Conservation (phyloP, 805 yeast genomes). For the Candida glaebosa region DNA sequence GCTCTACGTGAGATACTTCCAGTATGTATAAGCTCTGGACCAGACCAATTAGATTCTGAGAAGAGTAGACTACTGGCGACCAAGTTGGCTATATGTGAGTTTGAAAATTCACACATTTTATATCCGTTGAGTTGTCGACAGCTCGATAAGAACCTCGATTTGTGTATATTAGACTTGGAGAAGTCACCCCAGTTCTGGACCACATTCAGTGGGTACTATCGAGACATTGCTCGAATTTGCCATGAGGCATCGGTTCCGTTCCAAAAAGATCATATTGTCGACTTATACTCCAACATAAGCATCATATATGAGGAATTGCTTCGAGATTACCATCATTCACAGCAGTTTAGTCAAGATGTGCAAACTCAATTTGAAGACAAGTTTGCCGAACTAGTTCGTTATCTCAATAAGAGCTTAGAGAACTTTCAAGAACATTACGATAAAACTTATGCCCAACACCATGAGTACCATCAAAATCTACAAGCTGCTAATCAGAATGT, state of each 20-base stretch:
- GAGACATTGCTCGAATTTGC: conserved; percentile 52
- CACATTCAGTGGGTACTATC: conserved; percentile 62
- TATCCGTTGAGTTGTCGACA: conserved; percentile 27
- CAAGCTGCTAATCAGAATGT: not conserved
- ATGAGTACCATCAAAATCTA: not conserved
- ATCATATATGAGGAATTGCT: conserved; percentile 11
- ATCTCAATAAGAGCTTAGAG: conserved; percentile 2
- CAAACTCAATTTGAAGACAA: conserved; percentile 9
- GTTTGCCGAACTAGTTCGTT: conserved; percentile 11
- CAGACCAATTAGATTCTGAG: conserved; percentile 32
- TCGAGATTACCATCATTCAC: conserved; percentile 8
- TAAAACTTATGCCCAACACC: not conserved
- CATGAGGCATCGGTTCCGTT: conserved; percentile 48
- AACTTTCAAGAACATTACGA: not conserved
- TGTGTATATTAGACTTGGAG: conserved; percentile 42
- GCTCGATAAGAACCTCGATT: conserved; percentile 14
- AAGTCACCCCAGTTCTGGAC: conserved; percentile 66
- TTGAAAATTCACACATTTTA: conserved; percentile 41
- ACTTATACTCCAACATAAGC: conserved; percentile 47
- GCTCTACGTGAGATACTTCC: conserved; percentile 41
- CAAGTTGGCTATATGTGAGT: conserved; percentile 52
- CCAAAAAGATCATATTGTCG: conserved; percentile 48
- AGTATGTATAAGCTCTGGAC: conserved; percentile 37
- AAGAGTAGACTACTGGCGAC: conserved; percentile 40
- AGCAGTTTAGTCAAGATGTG: conserved; percentile 7